Percentiles rank a stretch among this genome's conserved stretches.
phyloP scores from a whole-genome alignment of 2,329 filamentous ascomycete genomes.

The Claviceps africana region DNA sequence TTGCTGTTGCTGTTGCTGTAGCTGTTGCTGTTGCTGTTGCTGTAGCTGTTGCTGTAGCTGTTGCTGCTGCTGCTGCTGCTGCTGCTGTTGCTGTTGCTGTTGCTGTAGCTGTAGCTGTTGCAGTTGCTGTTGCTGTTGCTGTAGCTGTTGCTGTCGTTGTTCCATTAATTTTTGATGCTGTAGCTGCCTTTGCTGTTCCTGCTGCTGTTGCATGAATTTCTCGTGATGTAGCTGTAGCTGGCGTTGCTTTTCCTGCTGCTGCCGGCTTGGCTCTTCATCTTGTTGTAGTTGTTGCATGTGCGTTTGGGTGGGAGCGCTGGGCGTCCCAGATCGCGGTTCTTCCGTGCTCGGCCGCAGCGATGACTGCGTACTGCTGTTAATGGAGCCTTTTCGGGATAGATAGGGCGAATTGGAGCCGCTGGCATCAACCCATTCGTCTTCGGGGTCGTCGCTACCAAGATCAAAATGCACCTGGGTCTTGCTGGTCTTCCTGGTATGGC shows the following conservation, averaged over 20 bases:
- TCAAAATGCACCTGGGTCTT: slow-evolving; percentile 49
- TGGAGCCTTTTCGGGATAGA: slow-evolving; percentile 30
- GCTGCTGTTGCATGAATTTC: not conserved
- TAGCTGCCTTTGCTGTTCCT: not conserved
- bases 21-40: not conserved
- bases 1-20: not conserved
- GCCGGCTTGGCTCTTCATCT: not conserved
- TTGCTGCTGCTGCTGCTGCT: not conserved
- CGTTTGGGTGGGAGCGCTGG: slow-evolving; percentile 12
- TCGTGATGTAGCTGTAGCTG: not conserved
- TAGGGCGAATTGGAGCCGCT: slow-evolving; percentile 49
- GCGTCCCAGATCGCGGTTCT: slow-evolving; percentile 23
- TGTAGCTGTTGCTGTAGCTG: not conserved
- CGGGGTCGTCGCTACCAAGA: slow-evolving; percentile 35
- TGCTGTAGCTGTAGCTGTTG: no score
- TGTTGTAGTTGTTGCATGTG: slow-evolving; percentile 2
- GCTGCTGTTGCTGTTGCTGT: no score
- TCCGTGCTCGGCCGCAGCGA: slow-evolving; percentile 25
- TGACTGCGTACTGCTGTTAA: slow-evolving; percentile 35
- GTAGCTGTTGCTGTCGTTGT: no score
- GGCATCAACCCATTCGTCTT: slow-evolving; percentile 54
- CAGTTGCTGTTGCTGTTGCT: no score
- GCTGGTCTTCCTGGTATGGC: slow-evolving; percentile 24
- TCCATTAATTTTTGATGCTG: not conserved
- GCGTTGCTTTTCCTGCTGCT: not conserved